A percentile compares a stretch with the other conserved stretches of the same genome.
Conservation (phyloP, 108 stramenopile species). For the Pseudonitzschia multistriata region DNA sequence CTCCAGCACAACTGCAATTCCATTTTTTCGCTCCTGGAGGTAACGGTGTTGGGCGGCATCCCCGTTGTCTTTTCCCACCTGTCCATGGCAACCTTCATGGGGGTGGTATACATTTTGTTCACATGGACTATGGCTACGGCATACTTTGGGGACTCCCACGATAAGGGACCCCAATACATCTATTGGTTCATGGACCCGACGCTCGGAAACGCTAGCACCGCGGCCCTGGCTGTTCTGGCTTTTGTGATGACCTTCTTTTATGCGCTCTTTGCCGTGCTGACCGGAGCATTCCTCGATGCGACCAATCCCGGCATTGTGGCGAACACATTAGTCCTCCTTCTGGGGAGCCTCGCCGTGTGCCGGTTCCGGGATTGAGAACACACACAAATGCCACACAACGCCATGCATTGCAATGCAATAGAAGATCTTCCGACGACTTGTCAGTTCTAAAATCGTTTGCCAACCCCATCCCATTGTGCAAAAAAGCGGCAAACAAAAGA, state of each 20-base stretch:
- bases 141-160: constrained; percentile 1
- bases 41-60: constrained; percentile 50
- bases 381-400: too few species aligned
- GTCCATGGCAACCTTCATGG: constrained; percentile 45
- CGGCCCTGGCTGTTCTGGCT: not conserved
- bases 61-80: constrained; percentile 49
- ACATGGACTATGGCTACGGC: constrained; percentile 43
- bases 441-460: too few species aligned
- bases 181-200: constrained; percentile 75
- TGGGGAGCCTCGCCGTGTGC: not conserved
- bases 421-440: too few species aligned
- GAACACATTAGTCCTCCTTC: not conserved
- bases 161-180: constrained; percentile 50
- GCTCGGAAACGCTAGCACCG: constrained; percentile 45
- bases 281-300: not conserved
- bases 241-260: not conserved
- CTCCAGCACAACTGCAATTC: constrained; percentile 62
- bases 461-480: too few species aligned
- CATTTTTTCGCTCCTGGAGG: constrained; percentile 49
- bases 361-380: not conserved
- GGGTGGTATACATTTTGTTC: constrained; percentile 49
- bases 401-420: too few species aligned
- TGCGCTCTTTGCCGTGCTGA: not conserved
- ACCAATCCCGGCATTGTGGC: not conserved
- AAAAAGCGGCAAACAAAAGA: too few species aligned